Evolutionary conservation across 1,284 basidiomycete species (phyloP).

Genomic region (Agroathelia rolfsii): DNA sequence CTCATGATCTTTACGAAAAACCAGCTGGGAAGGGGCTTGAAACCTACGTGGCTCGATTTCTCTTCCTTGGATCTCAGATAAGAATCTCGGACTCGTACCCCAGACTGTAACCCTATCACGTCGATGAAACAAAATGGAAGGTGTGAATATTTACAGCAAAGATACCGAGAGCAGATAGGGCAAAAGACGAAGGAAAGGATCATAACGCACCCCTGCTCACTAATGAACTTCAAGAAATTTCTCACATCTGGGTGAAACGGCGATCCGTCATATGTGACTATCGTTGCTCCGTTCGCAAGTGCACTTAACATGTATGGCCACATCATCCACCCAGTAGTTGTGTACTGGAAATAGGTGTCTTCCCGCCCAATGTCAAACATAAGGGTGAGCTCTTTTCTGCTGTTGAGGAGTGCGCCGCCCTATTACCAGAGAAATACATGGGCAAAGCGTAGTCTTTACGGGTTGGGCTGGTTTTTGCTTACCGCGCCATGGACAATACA

Average conservation of each 20-base stretch:
- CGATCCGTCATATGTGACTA: constrained; percentile 61
- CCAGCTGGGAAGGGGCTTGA: too few relatives aligned
- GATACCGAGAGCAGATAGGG: too few relatives aligned
- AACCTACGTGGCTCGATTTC: constrained; percentile 42
- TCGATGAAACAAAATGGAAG: too few relatives aligned
- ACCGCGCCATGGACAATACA: constrained; percentile 86
- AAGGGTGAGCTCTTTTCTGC: constrained; percentile 47
- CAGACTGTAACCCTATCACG: constrained; percentile 42
- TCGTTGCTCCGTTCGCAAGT: constrained; percentile 40
- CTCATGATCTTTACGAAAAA: constrained; percentile 1
- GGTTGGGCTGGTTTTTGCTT: too few relatives aligned
- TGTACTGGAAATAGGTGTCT: constrained; percentile 62
- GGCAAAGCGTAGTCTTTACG: too few relatives aligned
- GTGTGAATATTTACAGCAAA: constrained; percentile 1
- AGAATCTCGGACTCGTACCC: constrained; percentile 58
- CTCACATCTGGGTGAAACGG: constrained; percentile 52
- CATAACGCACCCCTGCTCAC: constrained; percentile 42
- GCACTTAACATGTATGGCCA: constrained; percentile 54
- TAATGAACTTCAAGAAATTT: constrained; percentile 49
- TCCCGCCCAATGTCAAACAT: constrained; percentile 31
- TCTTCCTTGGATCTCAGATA: constrained; percentile 49
- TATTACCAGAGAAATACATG: constrained; percentile 15
- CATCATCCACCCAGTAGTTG: constrained; percentile 74
- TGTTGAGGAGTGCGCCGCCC: constrained; percentile 57
- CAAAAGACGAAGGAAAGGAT: too few relatives aligned